Evolutionary conservation across 805 yeast genomes (phyloP).

Genomic region (Kluyveromyces aestuarii): DNA sequence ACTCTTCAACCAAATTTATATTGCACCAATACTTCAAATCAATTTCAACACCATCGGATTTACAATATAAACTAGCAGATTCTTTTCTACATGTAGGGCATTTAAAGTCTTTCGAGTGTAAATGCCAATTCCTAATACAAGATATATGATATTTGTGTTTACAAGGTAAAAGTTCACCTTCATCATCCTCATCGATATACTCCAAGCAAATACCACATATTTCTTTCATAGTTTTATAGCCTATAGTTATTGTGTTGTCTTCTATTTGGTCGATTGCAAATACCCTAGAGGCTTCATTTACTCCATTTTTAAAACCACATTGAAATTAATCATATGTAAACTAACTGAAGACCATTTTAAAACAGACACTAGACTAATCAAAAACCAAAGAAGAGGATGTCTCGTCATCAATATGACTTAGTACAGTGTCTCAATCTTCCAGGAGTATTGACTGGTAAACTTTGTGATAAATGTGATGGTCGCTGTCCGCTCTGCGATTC

Average conservation of each 20-base stretch:
- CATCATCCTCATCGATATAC: slow-evolving; percentile 18
- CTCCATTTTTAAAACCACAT: no score
- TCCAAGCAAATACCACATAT: slow-evolving; percentile 60
- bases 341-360: not conserved
- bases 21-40: slow-evolving; percentile 4
- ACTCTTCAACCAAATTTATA: slow-evolving; percentile 1
- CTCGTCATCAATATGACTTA: slow-evolving; percentile 82
- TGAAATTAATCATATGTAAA: not conserved
- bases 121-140: slow-evolving; percentile 50
- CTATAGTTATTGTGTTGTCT: no score
- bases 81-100: slow-evolving; percentile 24
- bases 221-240: slow-evolving; percentile 4
- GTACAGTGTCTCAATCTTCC: slow-evolving; percentile 80
- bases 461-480: slow-evolving; percentile 86
- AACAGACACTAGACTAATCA: not conserved
- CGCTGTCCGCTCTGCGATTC: slow-evolving; percentile 88
- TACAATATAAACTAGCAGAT: slow-evolving; percentile 6
- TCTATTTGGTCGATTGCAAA: no score
- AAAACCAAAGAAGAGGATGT: slow-evolving; percentile 38
- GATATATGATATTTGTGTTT: slow-evolving; percentile 46
- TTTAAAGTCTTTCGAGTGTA: slow-evolving; percentile 13
- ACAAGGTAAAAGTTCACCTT: slow-evolving; percentile 36
- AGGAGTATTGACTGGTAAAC: slow-evolving; percentile 58
- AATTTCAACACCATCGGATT: slow-evolving; percentile 6
- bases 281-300: no score